A percentile compares a stretch with the other conserved stretches of the same genome.
phyloP scores from a whole-genome alignment of 768 basidiomycete genomes.

The Suillus weaverae region DNA sequence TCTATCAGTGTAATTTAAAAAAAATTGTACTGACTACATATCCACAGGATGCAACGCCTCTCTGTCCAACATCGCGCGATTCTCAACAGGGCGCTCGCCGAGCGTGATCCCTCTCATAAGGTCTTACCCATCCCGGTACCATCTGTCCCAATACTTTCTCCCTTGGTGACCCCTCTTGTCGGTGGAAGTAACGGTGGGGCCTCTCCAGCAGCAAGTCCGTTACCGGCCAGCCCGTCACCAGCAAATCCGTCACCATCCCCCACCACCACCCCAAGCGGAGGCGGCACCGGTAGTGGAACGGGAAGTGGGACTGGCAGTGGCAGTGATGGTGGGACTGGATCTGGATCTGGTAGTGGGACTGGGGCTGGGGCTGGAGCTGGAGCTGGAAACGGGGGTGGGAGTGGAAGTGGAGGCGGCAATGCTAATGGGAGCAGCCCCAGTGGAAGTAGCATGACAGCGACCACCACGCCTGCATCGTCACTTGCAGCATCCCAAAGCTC shows the following conservation, averaged over 20 bases:
- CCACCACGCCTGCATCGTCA: neutral
- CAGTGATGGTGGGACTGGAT: neutral
- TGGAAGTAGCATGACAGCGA: neutral
- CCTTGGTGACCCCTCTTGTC: constrained; percentile 37
- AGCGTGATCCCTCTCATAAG: constrained; percentile 41
- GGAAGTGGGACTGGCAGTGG: neutral
- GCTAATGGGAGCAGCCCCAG: neutral
- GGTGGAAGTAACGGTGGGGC: constrained; percentile 16
- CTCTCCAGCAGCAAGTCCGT: constrained; percentile 6
- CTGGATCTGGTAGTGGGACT: neutral
- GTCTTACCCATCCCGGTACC: constrained; percentile 40
- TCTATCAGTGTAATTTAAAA: constrained; percentile 2
- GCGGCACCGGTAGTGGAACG: constrained; percentile 1
- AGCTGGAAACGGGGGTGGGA: neutral
- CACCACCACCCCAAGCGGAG: constrained; percentile 2
- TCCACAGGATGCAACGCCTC: constrained; percentile 17
- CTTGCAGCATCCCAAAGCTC: neutral
- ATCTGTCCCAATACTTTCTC: constrained; percentile 41
- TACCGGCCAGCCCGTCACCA: constrained; percentile 2
- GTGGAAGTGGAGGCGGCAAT: neutral
- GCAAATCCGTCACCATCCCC: constrained; percentile 2
- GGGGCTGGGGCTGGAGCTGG: constrained; percentile 5
- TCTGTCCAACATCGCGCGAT: constrained; percentile 14
- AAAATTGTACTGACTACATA: constrained; percentile 3
- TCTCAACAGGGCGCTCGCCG: constrained; percentile 24